Conservation (phyloP, 2,329 filamentous ascomycete species). For the Exophiala mesophila region DNA sequence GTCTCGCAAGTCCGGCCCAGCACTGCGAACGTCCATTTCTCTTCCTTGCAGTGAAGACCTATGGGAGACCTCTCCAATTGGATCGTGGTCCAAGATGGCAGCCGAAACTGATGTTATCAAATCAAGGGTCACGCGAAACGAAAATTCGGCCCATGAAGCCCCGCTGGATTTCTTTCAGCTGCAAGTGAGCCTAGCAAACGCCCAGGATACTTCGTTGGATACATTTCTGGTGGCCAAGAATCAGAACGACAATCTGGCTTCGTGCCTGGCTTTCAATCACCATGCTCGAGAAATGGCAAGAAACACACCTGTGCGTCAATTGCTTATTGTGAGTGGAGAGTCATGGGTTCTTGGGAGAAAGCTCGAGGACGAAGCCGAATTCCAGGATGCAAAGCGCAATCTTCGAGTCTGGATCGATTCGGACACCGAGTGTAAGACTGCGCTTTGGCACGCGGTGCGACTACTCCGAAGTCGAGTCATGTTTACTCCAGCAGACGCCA, state of each 20-base stretch:
- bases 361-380: constrained; percentile 31
- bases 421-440: constrained; percentile 28
- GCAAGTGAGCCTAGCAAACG: constrained; percentile 18
- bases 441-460: constrained; percentile 32
- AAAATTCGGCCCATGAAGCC: neutral
- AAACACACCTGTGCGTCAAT: constrained; percentile 30
- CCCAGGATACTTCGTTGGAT: constrained; percentile 7
- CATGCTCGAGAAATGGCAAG: constrained; percentile 30
- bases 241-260: constrained; percentile 8
- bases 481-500: constrained; percentile 10
- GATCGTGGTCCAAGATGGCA: constrained; percentile 29
- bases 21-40: constrained; percentile 24
- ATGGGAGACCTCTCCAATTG: constrained; percentile 30
- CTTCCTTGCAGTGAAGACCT: constrained; percentile 32
- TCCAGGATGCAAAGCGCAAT: constrained; percentile 29
- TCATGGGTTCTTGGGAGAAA: constrained; percentile 36
- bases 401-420: constrained; percentile 30
- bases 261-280: constrained; percentile 28
- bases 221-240: constrained; percentile 8
- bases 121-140: constrained; percentile 1
- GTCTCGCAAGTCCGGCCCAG: constrained; percentile 7
- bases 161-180: constrained; percentile 21
- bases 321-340: constrained; percentile 34
- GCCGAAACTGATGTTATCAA: constrained; percentile 8
- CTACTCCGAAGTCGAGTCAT: constrained; percentile 22